A percentile compares a stretch with the other conserved stretches of the same genome.
phyloP scores from a whole-genome alignment of 2,329 filamentous ascomycete genomes.

The Fusarium udum region DNA sequence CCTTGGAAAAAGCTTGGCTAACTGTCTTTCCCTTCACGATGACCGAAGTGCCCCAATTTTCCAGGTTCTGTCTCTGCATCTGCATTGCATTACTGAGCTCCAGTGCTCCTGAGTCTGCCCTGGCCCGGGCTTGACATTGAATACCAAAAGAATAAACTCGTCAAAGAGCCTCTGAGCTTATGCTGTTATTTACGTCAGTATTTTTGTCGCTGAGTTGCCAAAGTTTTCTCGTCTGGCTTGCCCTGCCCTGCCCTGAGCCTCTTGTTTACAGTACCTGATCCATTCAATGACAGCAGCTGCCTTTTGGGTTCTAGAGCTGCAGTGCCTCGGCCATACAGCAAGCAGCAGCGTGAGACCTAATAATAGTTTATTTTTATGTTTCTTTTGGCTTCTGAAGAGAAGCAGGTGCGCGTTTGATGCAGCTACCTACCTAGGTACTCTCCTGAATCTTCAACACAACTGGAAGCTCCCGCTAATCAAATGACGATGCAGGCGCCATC shows the following conservation, averaged over 20 bases:
- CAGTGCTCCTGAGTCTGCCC: background rate
- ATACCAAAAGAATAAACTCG: background rate
- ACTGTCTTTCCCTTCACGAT: constrained; percentile 14
- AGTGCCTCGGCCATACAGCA: background rate
- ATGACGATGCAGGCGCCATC: constrained; percentile 21
- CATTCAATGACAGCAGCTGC: constrained; percentile 10
- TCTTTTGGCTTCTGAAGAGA: background rate
- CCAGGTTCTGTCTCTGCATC: background rate
- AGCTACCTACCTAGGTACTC: no score
- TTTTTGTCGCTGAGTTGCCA: background rate
- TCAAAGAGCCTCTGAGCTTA: background rate
- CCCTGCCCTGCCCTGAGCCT: constrained; percentile 6
- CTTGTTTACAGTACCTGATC: constrained; percentile 3
- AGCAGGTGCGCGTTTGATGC: background rate
- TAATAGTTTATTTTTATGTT: constrained; percentile 13
- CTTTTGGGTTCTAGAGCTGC: constrained; percentile 22
- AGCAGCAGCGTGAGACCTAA: background rate
- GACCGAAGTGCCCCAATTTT: constrained; percentile 18
- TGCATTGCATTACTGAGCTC: background rate
- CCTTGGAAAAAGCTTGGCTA: constrained; percentile 11
- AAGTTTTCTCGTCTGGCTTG: background rate
- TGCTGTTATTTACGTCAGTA: background rate
- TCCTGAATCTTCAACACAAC: background rate
- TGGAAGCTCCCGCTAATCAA: constrained; percentile 9
- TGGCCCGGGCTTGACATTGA: background rate